Base-by-base conservation (phyloP, 2,329 filamentous ascomycete species). In the Epichloe glyceriae region DNA sequence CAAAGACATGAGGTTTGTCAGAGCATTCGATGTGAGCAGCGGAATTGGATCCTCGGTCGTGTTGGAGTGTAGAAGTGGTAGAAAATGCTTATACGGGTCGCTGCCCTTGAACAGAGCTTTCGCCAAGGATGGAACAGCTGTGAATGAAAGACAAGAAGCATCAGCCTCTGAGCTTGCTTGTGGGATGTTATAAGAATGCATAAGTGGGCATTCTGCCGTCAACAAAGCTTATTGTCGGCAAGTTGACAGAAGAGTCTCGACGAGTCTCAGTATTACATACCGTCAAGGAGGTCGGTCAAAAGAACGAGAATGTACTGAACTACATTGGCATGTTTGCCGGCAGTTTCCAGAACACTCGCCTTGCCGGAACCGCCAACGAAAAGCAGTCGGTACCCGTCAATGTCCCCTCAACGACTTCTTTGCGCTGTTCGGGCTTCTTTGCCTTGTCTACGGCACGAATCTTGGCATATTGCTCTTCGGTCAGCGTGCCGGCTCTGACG, bases 361-460 rank as follows among this genome's bases (percentile, higher is more conserved):
- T 73, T 73, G 68, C 85, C 89, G 60, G 80, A 76, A 54, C 78
- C 79, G 53, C 93, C 91, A 26, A 93, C 77, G 59, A 98, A 84
- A 56, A 98, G 74, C 56, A 78, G 73, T 53, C 83, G 80, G 70
- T 95, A 98, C 57, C 84, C 87, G 60, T 84, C 77, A 22, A 91
- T 71, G 69, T 96, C 87, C 51, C 72, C 66, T 95, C 86, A 55
- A 97, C 83, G 17, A 83, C 85, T 64, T 91, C 81, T 65, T 84
- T 85, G 63, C 90, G 82, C 70, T 89, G 86, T 59, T 97, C 93
- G 38, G 65, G 60, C 68, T 88, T 93, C 68, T 89, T 86, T 58
- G 93, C 87, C 72, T 96, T 97, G 69, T 97, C 93, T 60, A 97
- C 88, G 54, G 90, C 88, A 69, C 90, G 90, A 72, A 98, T 95